Base-by-base conservation (phyloP, 106 monocot species). In the Dactylorhiza incarnata region DNA sequence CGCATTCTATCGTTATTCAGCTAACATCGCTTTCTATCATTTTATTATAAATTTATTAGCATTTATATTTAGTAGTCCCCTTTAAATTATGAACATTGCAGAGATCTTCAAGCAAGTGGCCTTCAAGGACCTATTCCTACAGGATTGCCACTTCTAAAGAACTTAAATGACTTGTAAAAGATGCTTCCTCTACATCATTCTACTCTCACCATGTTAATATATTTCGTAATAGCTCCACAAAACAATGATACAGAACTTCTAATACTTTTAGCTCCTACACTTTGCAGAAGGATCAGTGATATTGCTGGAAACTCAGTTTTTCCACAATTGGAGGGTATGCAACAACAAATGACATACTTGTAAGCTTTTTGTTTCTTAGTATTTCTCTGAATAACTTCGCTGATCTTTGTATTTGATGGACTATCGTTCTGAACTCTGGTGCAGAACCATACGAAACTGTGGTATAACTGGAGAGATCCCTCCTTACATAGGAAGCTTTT, bases 31-130 rank as follows among this genome's bases (percentile, higher is more conserved):
- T 14, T 48, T 72, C 14, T 70, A 70, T 9, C 45, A 69, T 46
- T 46, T 46, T 46, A 16, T 14, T 16, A 15, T 45, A 16, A 69
- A 69, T 65, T 72, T 72, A 49, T 49, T 9, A 20, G 15, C 22
- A 3, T 15, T 49, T 10, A 44, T 49, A 19, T 49, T 24, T 5
- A 49, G 4, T n/a, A 49, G 49, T 72, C 49, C 23, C 23, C 22
- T 11, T 49, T 72, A 70, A 70, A 9, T 49, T 48, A 10, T 72
- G 49, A 49, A 16, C 1, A 49, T 49, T 72, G 17, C 72, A 72
- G 72, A 48, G 72, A 72, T 72, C 47, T 72, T 48, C 72, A 72
- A 72, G 72, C 72, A 49, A 72, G 72, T 72, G 72, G 72, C 12
- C 72, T 72, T 48, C 16, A 72, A 49, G 72, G 72, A 22, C 49